These are phyloP conservation scores for Pichia occidentalis DNA, from an alignment of 805 yeast genomes.

Conservation along the genomic window DNA sequence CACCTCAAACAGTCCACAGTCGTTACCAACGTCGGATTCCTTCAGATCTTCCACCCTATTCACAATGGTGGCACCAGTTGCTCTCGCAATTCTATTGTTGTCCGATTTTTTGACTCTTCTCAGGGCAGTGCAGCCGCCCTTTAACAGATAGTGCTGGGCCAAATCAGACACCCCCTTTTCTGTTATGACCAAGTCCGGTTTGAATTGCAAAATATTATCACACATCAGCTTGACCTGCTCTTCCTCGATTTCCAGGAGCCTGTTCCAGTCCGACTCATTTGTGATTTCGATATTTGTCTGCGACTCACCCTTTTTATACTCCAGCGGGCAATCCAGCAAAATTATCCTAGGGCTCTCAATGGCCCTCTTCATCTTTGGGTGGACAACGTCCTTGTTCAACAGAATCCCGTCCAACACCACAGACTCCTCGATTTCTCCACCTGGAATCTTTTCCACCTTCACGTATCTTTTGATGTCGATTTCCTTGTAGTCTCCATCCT, in stretches of 20 bases:
- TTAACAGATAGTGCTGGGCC: conserved; percentile 92
- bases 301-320: conserved; percentile 97
- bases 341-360: conserved; percentile 86
- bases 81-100: conserved; percentile 93
- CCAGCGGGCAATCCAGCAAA: conserved; percentile 91
- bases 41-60: conserved; percentile 92
- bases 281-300: conserved; percentile 97
- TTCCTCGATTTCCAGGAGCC: conserved; percentile 93
- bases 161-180: conserved; percentile 98
- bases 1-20: conserved; percentile 86
- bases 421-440: conserved; percentile 92
- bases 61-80: conserved; percentile 96
- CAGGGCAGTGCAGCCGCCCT: conserved; percentile 87
- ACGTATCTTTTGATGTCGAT: conserved; percentile 91
- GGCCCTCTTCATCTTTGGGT: conserved; percentile 91
- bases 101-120: conserved; percentile 95
- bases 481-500: conserved; percentile 61
- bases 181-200: conserved; percentile 92
- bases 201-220: conserved; percentile 73
- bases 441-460: conserved; percentile 93
- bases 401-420: conserved; percentile 85
- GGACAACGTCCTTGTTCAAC: conserved; percentile 96
- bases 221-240: conserved; percentile 89
- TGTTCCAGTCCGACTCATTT: conserved; percentile 93
- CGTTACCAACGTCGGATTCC: conserved; percentile 82